A percentile compares a stretch with the other conserved stretches of the same genome.
Evolutionary conservation across 768 basidiomycete species (phyloP).

Genomic region (Hygrophorus pudorinus): DNA sequence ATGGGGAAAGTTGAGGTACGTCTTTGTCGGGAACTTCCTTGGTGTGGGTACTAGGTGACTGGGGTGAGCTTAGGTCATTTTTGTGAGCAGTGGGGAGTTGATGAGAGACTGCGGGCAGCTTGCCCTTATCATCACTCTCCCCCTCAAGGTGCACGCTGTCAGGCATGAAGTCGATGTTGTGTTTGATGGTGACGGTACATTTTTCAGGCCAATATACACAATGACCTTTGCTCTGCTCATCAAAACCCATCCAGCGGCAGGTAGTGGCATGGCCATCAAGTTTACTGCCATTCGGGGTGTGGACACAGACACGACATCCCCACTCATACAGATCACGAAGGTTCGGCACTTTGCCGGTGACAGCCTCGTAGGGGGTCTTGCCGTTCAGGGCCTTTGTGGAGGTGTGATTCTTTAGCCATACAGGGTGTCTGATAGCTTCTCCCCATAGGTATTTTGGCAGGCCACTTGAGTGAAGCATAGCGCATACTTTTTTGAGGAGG

Average conservation of each 20-base stretch:
- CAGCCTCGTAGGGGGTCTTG: constrained; percentile 14
- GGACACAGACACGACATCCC: constrained; percentile 19
- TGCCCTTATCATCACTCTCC: constrained; percentile 9
- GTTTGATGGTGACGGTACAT: constrained; percentile 15
- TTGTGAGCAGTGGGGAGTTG: too few species aligned
- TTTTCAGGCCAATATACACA: constrained; percentile 24
- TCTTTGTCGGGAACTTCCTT: too few species aligned
- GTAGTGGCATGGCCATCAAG: constrained; percentile 15
- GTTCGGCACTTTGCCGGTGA: constrained; percentile 18
- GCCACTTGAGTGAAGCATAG: constrained; percentile 24
- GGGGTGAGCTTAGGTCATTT: too few species aligned
- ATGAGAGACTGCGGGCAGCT: not conserved
- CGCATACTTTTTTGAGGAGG: constrained; percentile 20
- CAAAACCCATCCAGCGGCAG: constrained; percentile 26
- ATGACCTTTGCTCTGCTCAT: constrained; percentile 19
- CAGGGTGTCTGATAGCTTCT: constrained; percentile 22
- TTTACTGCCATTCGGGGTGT: constrained; percentile 15
- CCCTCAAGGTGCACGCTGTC: constrained; percentile 11
- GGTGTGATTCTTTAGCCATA: constrained; percentile 27
- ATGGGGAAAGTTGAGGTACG: too few species aligned
- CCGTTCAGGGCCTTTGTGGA: constrained; percentile 14
- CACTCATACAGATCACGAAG: constrained; percentile 14
- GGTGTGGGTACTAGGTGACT: too few species aligned
- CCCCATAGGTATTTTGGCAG: constrained; percentile 30
- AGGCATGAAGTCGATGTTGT: constrained; percentile 13